Evolutionary conservation across 2,329 filamentous ascomycete genomes (phyloP), one percentile per base, ranked within the genome.

Genomic region (Thielaviopsis ethacetica): DNA sequence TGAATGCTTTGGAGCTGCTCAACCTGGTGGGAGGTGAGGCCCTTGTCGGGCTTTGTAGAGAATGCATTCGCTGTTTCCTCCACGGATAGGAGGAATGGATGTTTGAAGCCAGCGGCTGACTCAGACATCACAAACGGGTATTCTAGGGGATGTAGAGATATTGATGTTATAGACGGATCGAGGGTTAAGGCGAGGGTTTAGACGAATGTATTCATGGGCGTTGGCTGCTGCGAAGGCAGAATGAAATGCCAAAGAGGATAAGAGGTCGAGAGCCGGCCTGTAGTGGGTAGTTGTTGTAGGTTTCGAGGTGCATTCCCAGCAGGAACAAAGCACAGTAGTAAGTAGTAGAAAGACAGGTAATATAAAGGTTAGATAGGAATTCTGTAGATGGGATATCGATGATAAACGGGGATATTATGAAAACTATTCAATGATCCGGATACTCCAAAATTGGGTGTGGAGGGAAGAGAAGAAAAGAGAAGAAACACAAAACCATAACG

Each of bases 1-100:
- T 84, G 82, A 61, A 78, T 74, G 22, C 76, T 69, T 59, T 82
- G 76, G 24, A 84, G 73, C 59, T 80, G 70, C 56, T 75, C 68
- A 22, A 86, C 84, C 66, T 85, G 79, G 9, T 71, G 68, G 17
- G 78, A 75, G 10, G 76, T 81, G 51, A 91, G 73, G 47, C 86
- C 86, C 67, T 78, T 82, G 62, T 88, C 84, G 58, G 82, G 67
- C 66, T 85, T 76, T 57, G 84, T 84, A 41, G 75, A 73, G 57
- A 86, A 76, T 62, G 80, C 76, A 58, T 77, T 71, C 27, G 79
- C 81, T 61, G 87, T 84, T 69, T 85, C 77, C 63, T 79, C 72
- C 64, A 79, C 75, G 22, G 78, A 68, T 55, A 88, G 76, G 61
- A 83, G 76, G 66, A 82, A 84, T 27, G 81, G 79, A 65, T 82